Conservation (phyloP, 2,329 filamentous ascomycete species). For the Monilinia laxa region DNA sequence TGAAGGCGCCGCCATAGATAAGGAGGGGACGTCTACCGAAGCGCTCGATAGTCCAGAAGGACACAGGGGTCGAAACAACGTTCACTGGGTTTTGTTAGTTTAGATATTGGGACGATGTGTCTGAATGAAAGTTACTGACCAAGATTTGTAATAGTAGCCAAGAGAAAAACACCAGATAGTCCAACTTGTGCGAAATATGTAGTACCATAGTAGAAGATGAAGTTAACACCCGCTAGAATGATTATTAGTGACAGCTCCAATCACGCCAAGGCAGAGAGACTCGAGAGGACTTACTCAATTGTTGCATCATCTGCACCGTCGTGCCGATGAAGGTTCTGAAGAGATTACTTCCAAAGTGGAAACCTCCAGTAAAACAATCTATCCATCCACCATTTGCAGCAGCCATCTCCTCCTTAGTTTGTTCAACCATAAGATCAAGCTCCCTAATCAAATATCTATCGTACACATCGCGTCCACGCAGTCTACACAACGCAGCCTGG, state of each 20-base stretch:
- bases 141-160: conserved; percentile 70
- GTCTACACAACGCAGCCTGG: conserved; percentile 68
- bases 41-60: conserved; percentile 81
- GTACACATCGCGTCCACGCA: conserved; percentile 47
- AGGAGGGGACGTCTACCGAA: conserved; percentile 79
- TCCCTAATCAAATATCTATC: conserved; percentile 45
- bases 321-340: conserved; percentile 70
- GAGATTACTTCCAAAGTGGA: conserved; percentile 61
- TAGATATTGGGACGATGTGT: background rate
- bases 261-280: too few species aligned
- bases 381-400: conserved; percentile 68
- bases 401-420: conserved; percentile 68
- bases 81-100: conserved; percentile 57
- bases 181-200: conserved; percentile 82
- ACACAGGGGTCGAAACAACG: conserved; percentile 75
- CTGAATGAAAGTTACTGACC: conserved; percentile 1
- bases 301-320: conserved; percentile 80
- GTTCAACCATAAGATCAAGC: conserved; percentile 49
- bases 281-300: conserved; percentile 47
- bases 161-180: conserved; percentile 71
- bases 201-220: conserved; percentile 88
- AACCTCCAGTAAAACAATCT: conserved; percentile 64
- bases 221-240: conserved; percentile 77
- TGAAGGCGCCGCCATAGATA: conserved; percentile 73
- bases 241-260: conserved; percentile 2